Percentiles rank a stretch among this genome's conserved stretches.
Evolutionary conservation across 2,329 filamentous ascomycete species (phyloP).

Genomic region (Pyrenochaeta sp.): DNA sequence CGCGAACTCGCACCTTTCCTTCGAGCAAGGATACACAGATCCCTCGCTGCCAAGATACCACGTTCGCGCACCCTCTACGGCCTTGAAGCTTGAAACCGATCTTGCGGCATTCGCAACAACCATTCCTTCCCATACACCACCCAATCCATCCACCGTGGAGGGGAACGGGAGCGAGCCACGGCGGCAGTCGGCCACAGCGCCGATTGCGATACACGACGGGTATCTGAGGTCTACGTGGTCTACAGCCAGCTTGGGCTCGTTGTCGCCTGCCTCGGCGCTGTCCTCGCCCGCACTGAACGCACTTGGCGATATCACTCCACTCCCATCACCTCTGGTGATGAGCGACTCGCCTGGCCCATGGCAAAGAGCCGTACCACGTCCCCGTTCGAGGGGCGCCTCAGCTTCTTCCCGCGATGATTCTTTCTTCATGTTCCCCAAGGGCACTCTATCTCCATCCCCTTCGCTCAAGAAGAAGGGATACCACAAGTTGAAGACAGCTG

Average conservation of each 20-base stretch:
- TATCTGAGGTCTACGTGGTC: conserved; percentile 53
- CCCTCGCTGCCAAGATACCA: conserved; percentile 30
- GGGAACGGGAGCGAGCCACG: conserved; percentile 36
- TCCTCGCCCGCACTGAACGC: conserved; percentile 59
- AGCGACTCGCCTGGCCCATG: conserved; percentile 54
- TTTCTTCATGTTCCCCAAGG: conserved; percentile 37
- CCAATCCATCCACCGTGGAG: conserved; percentile 44
- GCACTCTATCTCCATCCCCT: conserved; percentile 47
- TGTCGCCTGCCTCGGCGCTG: conserved; percentile 56
- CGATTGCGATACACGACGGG: conserved; percentile 48
- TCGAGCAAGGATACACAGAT: conserved; percentile 13
- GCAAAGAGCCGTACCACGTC: conserved; percentile 46
- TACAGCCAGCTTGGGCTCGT: conserved; percentile 54
- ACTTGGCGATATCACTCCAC: conserved; percentile 60
- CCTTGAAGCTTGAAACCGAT: conserved; percentile 39
- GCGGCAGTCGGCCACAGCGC: conserved; percentile 47
- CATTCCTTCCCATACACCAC: conserved; percentile 19
- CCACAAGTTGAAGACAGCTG: conserved; percentile 52
- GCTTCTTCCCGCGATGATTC: conserved; percentile 43
- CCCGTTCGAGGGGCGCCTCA: conserved; percentile 46
- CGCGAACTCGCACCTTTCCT: conserved; percentile 34
- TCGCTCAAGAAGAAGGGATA: conserved; percentile 59
- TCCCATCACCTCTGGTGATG: conserved; percentile 59
- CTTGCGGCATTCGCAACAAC: conserved; percentile 41
- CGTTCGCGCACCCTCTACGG: conserved; percentile 34